These are phyloP conservation scores for Avena eriantha DNA, from an alignment of 176 grass and related monocot species.

Conservation along the genomic window DNA sequence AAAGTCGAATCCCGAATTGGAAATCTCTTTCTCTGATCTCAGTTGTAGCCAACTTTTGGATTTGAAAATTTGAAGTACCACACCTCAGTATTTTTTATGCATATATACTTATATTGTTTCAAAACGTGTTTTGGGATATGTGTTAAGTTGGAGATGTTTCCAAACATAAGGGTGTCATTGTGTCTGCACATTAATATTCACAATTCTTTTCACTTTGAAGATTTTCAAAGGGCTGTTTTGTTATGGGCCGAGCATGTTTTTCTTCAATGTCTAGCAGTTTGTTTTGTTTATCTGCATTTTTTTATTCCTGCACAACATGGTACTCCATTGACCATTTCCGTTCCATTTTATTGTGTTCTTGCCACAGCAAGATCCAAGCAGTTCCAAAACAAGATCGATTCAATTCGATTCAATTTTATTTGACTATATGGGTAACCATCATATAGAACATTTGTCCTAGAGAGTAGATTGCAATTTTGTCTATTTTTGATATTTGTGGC, in stretches of 20 bases:
- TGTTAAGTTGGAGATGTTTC: conserved; percentile 14
- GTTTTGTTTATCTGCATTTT: conserved; percentile 17
- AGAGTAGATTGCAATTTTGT: neutral
- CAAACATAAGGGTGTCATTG: neutral
- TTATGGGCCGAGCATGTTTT: neutral
- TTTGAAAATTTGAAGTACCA: neutral
- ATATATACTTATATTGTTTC: neutral
- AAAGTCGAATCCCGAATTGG: neutral
- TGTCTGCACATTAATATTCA: neutral
- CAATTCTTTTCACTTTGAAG: conserved; percentile 14
- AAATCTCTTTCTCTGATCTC: neutral
- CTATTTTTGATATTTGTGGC: neutral
- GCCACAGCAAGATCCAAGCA: neutral
- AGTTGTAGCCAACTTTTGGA: conserved; percentile 7
- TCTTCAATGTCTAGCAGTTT: neutral
- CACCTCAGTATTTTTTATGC: neutral
- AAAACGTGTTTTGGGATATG: neutral
- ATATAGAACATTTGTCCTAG: neutral
- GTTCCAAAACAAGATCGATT: neutral
- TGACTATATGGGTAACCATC: neutral
- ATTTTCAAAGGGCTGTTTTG: conserved; percentile 2
- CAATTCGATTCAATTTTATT: neutral
- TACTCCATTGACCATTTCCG: neutral
- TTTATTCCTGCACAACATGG: neutral
- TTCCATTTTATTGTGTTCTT: neutral